Conservation (phyloP, 179 eudicot genomes). For the Carnegiea gigantea region DNA sequence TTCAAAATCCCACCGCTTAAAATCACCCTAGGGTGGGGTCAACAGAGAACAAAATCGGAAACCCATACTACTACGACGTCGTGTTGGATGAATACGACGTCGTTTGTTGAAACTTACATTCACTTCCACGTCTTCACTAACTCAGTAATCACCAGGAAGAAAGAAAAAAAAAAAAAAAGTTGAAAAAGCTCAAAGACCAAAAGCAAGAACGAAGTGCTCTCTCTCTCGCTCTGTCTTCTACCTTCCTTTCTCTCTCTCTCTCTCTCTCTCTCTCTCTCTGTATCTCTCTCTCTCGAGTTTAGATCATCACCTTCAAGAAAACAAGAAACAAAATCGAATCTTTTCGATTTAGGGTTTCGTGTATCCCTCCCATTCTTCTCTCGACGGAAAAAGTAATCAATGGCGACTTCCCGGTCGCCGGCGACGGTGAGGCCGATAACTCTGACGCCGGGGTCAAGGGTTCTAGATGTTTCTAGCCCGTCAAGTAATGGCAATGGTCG, state of each 20-base stretch:
- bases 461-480: constrained; percentile 37
- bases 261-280: background rate
- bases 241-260: background rate
- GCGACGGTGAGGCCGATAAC: constrained; percentile 30
- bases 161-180: background rate
- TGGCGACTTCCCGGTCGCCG: constrained; percentile 53
- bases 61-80: too few species aligned
- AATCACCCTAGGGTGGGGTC: background rate
- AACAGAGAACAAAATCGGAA: background rate
- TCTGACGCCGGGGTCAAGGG: constrained; percentile 30
- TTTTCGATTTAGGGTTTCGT: constrained; percentile 6
- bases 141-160: background rate
- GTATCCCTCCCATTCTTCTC: background rate
- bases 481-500: constrained; percentile 12
- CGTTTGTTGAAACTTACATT: background rate
- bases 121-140: background rate
- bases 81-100: background rate
- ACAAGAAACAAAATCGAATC: constrained; percentile 4
- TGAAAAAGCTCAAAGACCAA: background rate
- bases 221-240: background rate
- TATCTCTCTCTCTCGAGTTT: too few species aligned
- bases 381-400: background rate
- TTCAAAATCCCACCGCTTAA: constrained; percentile 11
- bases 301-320: constrained; percentile 4
- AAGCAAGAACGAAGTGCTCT: background rate